These are phyloP conservation scores for Penstemon barbatus DNA, from an alignment of 257 asterid species.

Conservation along the genomic window DNA sequence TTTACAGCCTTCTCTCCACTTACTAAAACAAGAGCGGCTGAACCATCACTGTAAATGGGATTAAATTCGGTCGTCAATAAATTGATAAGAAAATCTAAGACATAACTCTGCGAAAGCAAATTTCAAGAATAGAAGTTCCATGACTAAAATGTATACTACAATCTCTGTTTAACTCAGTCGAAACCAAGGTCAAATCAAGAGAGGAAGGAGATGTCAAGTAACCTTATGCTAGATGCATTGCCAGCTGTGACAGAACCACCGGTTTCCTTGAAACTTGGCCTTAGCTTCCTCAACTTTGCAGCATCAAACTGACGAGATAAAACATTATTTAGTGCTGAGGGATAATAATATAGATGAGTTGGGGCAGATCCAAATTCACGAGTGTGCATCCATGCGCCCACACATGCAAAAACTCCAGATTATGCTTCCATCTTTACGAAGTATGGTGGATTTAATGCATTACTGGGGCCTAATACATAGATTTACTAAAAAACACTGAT, in stretches of 20 bases:
- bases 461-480: too few species aligned
- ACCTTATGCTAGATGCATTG: conserved; percentile 98
- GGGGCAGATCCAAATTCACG: neutral
- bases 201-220: conserved; percentile 19
- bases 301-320: conserved; percentile 74
- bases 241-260: conserved; percentile 98
- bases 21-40: conserved; percentile 95
- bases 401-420: neutral
- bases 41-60: conserved; percentile 77
- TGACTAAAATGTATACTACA: neutral
- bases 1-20: conserved; percentile 83
- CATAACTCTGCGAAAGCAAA: neutral
- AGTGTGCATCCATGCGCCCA: conserved; percentile 4
- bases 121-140: conserved; percentile 10
- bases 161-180: neutral
- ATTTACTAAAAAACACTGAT: too few species aligned
- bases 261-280: conserved; percentile 96
- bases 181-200: conserved; percentile 6
- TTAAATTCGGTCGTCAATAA: conserved; percentile 27
- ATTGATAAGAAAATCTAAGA: too few species aligned
- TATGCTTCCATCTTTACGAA: too few species aligned
- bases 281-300: conserved; percentile 86
- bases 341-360: neutral
- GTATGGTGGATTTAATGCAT: too few species aligned
- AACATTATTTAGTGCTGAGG: conserved; percentile 12